Base-by-base conservation (phyloP, 2,329 filamentous ascomycete species). In the Fragosphaeria purpurea region DNA sequence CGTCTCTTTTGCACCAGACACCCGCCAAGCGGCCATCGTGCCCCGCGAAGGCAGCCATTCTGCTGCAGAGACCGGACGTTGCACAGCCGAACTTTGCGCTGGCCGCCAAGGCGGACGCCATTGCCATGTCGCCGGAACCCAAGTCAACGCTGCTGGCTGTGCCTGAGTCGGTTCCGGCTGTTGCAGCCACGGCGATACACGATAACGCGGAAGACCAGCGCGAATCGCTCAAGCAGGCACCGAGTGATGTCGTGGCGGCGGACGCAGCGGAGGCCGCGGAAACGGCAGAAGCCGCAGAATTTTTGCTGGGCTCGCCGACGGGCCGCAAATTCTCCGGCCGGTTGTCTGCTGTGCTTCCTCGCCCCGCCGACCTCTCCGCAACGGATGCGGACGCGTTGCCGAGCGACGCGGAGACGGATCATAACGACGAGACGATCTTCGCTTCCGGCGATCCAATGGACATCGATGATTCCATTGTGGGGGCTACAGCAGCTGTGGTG, bases 1-100 rank as follows among this genome's bases (percentile, higher is more conserved):
- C 65, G 4, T 72, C 74, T 0, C 63, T 76, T 45, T 63, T 79
- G 22, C 22, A 22, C 5, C 70, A 73, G 44, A 79, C 78, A 1
- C 64, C 64, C 6, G 58, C 61, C 3, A 65, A 65, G 49, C 59
- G 60, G 6, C 55, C 60, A 4, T 58, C 61, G 10, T 69, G 67
- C 0, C 65, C 67, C 0, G 51, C 60, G 4, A 71, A 70, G 56
- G 55, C 60, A 0, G 53, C 56, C n/a, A 45, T 69, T 52, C 63
- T 64, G 44, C 61, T 68, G 12, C 55, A 65, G 3, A 58, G 60
- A 4, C 64, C 67, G 35, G 50, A 55, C 8, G 3, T 22, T 22
- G 35, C 50, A 30, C 48, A 46, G 41, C 45, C 48, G 6, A 7
- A 37, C 2, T 22, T 22, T 22, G 11, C 34, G 1, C 33, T 48